These are phyloP conservation scores for Pichia cactophila DNA, from an alignment of 1,139 yeast genomes.

Conservation along the genomic window DNA sequence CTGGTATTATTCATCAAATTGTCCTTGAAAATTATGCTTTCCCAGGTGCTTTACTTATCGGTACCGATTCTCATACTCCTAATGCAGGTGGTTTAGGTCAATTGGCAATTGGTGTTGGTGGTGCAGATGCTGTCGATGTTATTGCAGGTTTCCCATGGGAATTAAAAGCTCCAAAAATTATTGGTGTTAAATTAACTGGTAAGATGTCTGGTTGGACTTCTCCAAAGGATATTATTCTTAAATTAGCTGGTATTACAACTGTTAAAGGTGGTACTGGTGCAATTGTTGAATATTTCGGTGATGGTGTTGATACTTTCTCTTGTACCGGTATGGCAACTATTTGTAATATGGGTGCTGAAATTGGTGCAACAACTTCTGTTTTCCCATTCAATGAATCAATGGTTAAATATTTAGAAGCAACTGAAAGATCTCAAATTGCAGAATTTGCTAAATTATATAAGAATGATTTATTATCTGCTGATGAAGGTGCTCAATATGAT, in stretches of 20 bases:
- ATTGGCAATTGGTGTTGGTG: slow-evolving; percentile 99
- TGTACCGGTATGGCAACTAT: slow-evolving; percentile 99
- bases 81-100: slow-evolving; percentile 99
- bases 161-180: slow-evolving; percentile 94
- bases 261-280: slow-evolving; percentile 99
- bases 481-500: slow-evolving; percentile 92
- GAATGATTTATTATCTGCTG: slow-evolving; percentile 78
- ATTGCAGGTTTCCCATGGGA: slow-evolving; percentile 97
- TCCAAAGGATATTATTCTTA: slow-evolving; percentile 94
- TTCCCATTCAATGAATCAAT: slow-evolving; percentile 95
- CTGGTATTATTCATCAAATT: slow-evolving; percentile 97
- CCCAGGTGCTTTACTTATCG: slow-evolving; percentile 96
- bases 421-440: slow-evolving; percentile 78
- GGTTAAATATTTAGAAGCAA: slow-evolving; percentile 83
- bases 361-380: slow-evolving; percentile 97
- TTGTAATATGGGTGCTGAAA: slow-evolving; percentile 99
- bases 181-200: slow-evolving; percentile 97
- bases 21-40: slow-evolving; percentile 95
- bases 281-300: slow-evolving; percentile 96
- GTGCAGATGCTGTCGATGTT: slow-evolving; percentile 99
- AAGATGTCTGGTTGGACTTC: slow-evolving; percentile 96
- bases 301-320: slow-evolving; percentile 91
- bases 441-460: slow-evolving; percentile 72
- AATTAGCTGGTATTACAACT: slow-evolving; percentile 93
- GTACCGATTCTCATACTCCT: slow-evolving; percentile 99